Evolutionary conservation across 2,329 filamentous ascomycete species (phyloP), one percentile per base, ranked within the genome.

Genomic region (Neurospora sp.): DNA sequence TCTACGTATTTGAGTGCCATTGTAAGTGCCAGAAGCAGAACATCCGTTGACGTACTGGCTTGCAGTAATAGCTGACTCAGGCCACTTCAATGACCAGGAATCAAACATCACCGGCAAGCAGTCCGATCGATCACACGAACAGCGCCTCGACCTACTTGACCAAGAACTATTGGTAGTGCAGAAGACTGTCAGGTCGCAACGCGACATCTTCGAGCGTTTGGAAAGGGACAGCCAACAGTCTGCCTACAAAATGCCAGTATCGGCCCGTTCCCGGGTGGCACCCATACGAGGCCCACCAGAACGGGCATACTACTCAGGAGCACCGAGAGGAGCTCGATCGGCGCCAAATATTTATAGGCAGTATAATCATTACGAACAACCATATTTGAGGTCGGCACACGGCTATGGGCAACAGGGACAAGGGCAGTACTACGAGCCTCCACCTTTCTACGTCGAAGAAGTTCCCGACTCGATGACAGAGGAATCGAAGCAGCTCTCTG

Each of bases 81-180:
- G 40, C 23, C 4, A 15, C 2, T 67, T 15, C 1, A 43, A 23
- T 52, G 8, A 28, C 15, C 28, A 81, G 81, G 81, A 82, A 70
- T 79, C 78, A 17, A 78, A 80, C 2, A 82, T 84, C 66, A 77
- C 75, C 6, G 79, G 78, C 2, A 79, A 81, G 28, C 77, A 78
- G 3, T 80, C 81, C 1, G 79, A 82, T 52, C 78, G 81, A 23
- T 79, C 79, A 1, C 80, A 81, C 46, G 80, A 83, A 69, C 79
- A 81, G 67, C 77, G 78, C 17, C 77, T 84, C 67, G 78, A 79
- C 43, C 77, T 82, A 15, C 76, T 83, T 0, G 77, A 79, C 19
- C 80, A 83, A 69, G 82, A 84, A 71, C 75, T 83, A 38, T 74
- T 75, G 23, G 78, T 81, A 19, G 77, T 83, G 33, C 78, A 76